Evolutionary conservation across 2,329 filamentous ascomycete genomes (phyloP), one percentile per base, ranked within the genome.

Genomic region (Trichoderma aggressivum): DNA sequence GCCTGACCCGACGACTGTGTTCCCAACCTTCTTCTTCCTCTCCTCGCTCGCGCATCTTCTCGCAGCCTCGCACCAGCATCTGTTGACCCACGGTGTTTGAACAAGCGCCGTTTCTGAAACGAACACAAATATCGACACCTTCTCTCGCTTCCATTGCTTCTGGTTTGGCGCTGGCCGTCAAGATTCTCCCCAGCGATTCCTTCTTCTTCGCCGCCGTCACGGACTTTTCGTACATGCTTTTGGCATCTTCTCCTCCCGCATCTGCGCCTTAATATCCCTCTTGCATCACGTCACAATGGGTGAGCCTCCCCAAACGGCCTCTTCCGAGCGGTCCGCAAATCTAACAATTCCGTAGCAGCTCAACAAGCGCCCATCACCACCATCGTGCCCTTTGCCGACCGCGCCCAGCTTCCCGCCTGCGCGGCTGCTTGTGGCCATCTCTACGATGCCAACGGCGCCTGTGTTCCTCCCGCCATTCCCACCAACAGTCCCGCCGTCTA

Each of bases 391-490:
- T 88, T 90, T 75, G 74, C 76, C 60, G 80, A 84, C 55, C 73
- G 71, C 26, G 71, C 72, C 61, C 67, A 78, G 55, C 86, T 93
- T 62, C 91, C 91, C 5, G 78, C 85, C 30, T 94, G 91, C 76
- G 91, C 88, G 11, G 79, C 83, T 26, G 73, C 78, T 60, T 94
- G 91, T 77, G 84, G 86, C 56, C 79, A 83, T 32, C 87, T 94
- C 58, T 89, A 86, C 78, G 87, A 92, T 80, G 93, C 92, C 71
- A 92, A 94, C 77, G 87, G 86, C 59, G 88, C 85, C 73, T 97
- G 94, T 80, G 86, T 91, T 1, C 90, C 91, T 4, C 87, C 87
- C 5, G 84, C 82, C 28, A 84, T 81, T 4, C 79, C 86, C 6
- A 79, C 81, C 7, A 84, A 85, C 63, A 84, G 85, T 61, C 79